These are phyloP conservation scores for Solanum acaule DNA, from an alignment of 257 asterid genomes.

Conservation along the genomic window DNA sequence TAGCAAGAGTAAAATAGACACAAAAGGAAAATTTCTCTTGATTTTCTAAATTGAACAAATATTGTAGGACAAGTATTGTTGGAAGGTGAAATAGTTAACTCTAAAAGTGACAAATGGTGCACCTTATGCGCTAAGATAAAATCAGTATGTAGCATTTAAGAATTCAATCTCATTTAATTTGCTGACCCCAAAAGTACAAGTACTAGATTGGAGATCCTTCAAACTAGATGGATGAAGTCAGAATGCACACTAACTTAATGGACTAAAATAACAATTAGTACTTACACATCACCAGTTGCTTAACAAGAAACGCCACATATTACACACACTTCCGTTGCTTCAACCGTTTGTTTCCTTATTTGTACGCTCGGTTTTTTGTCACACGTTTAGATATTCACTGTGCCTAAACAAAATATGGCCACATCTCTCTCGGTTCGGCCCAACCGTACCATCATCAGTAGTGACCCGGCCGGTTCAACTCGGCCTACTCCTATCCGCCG, in stretches of 20 bases:
- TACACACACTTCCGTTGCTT: background rate
- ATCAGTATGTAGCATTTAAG: background rate
- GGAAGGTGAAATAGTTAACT: background rate
- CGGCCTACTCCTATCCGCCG: slow-evolving; percentile 11
- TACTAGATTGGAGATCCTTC: background rate
- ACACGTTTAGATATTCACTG: background rate
- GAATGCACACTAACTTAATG: background rate
- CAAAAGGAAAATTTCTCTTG: no score
- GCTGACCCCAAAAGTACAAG: background rate
- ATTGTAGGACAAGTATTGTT: no score
- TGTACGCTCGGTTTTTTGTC: background rate
- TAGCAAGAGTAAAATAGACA: no score
- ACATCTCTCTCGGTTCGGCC: slow-evolving; percentile 75
- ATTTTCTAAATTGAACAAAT: no score
- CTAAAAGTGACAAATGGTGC: background rate
- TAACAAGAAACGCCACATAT: background rate
- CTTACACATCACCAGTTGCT: background rate
- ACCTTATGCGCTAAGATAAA: background rate
- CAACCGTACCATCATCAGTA: slow-evolving; percentile 37
- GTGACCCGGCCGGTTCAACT: slow-evolving; percentile 26
- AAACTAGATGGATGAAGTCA: background rate
- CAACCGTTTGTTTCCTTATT: background rate
- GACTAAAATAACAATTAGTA: background rate
- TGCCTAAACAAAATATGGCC: slow-evolving; percentile 36
- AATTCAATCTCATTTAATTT: background rate